Percentiles rank a stretch among this genome's conserved stretches.
These are phyloP conservation scores for Theobroma cacao DNA, from an alignment of 345 rosid genomes.

Conservation along the genomic window DNA sequence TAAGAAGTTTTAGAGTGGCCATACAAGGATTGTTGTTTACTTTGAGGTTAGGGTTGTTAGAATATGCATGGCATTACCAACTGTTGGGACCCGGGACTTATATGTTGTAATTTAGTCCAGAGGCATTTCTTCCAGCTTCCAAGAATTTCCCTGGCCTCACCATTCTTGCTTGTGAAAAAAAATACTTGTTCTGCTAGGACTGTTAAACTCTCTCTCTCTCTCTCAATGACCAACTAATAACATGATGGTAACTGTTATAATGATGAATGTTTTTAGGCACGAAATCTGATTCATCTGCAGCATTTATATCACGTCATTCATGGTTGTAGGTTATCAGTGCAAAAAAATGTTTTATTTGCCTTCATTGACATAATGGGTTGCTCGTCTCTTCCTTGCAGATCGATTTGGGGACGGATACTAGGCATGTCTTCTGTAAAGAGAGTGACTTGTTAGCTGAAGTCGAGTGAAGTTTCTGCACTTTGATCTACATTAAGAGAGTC, in stretches of 20 bases:
- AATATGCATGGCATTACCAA: no score
- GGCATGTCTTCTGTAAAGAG: constrained; percentile 77
- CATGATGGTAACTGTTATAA: neutral
- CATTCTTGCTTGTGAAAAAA: no score
- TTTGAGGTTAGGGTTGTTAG: no score
- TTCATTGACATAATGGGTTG: neutral
- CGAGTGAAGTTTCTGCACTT: constrained; percentile 36
- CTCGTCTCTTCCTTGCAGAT: constrained; percentile 34
- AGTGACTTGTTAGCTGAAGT: constrained; percentile 85
- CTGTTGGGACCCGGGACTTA: no score
- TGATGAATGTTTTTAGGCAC: neutral
- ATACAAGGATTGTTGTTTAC: no score
- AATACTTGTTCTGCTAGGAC: no score
- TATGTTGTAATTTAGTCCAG: no score
- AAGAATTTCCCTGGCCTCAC: no score
- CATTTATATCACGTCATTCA: neutral
- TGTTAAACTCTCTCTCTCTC: no score
- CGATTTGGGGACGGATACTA: constrained; percentile 68
- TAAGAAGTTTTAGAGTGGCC: no score
- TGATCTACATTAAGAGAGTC: neutral
- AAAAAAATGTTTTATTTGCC: neutral
- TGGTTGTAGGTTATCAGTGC: neutral
- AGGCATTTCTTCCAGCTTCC: no score
- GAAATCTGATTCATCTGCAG: neutral
- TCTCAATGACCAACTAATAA: neutral